Percentiles rank a stretch among this genome's conserved stretches.
Conservation (phyloP, 2,329 filamentous ascomycete species). For the Colletotrichum gigasporum region DNA sequence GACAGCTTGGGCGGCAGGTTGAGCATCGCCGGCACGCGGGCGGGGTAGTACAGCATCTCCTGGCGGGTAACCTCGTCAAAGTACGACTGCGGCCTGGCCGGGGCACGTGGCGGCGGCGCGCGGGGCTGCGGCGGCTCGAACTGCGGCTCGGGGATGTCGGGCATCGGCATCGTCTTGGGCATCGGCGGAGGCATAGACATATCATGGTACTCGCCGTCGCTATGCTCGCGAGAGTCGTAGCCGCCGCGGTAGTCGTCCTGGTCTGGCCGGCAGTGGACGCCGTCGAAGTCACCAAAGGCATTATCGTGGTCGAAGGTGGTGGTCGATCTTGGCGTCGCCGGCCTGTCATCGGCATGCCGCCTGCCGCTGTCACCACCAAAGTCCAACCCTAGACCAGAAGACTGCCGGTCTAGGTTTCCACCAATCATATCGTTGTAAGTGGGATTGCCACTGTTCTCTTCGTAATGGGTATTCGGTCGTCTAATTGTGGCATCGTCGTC, state of each 20-base stretch:
- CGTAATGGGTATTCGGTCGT: constrained; percentile 33
- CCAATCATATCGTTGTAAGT: constrained; percentile 43
- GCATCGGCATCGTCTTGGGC: constrained; percentile 34
- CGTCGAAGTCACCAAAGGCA: constrained; percentile 84
- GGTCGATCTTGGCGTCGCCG: constrained; percentile 36
- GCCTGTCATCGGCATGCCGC: constrained; percentile 32
- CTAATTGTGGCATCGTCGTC: constrained; percentile 48
- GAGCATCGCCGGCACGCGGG: constrained; percentile 91
- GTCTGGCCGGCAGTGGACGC: constrained; percentile 76
- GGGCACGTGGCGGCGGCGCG: constrained; percentile 38
- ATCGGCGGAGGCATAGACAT: constrained; percentile 9
- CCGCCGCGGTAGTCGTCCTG: constrained; percentile 37
- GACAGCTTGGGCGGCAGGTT: constrained; percentile 91
- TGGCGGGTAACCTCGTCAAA: constrained; percentile 73
- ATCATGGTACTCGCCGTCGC: constrained; percentile 5
- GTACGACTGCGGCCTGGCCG: constrained; percentile 64
- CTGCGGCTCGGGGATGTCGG: constrained; percentile 34
- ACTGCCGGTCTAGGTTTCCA: constrained; percentile 41
- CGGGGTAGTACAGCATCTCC: constrained; percentile 93
- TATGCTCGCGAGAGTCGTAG: constrained; percentile 32
- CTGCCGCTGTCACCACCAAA: constrained; percentile 18
- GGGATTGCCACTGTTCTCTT: constrained; percentile 8
- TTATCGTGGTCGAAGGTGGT: constrained; percentile 62
- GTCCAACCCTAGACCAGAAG: constrained; percentile 15
- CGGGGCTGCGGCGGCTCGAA: constrained; percentile 19